Conservation (phyloP, 2,329 filamentous ascomycete genomes). For the Aspergillus bombycis region DNA sequence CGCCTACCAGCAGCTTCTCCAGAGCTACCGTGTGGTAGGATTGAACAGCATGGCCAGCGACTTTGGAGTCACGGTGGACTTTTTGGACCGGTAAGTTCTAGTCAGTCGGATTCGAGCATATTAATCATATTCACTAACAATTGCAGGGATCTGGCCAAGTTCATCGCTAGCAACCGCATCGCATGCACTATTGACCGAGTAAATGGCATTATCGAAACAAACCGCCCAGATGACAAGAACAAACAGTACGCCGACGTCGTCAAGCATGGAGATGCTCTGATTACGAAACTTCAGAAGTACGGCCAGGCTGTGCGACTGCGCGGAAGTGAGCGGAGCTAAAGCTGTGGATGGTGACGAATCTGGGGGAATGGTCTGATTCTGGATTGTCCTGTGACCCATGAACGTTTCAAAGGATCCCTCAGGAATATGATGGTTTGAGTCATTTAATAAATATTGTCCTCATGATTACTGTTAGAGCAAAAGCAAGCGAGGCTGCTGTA, state of each 20-base stretch:
- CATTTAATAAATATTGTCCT: slow-evolving; percentile 16
- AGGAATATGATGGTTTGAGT: slow-evolving; percentile 9
- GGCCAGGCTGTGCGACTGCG: slow-evolving; percentile 92
- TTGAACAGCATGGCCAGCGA: slow-evolving; percentile 95
- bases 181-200: slow-evolving; percentile 97
- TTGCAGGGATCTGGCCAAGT: slow-evolving; percentile 85
- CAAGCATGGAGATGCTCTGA: slow-evolving; percentile 94
- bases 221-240: slow-evolving; percentile 98
- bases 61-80: slow-evolving; percentile 96
- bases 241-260: slow-evolving; percentile 99
- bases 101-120: not conserved
- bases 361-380: slow-evolving; percentile 3
- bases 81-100: slow-evolving; percentile 77
- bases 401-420: slow-evolving; percentile 1
- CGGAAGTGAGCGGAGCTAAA: slow-evolving; percentile 85
- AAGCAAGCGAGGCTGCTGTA: slow-evolving; percentile 28
- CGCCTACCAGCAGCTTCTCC: slow-evolving; percentile 93
- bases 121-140: slow-evolving; percentile 19
- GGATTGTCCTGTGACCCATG: slow-evolving; percentile 12
- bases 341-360: slow-evolving; percentile 2
- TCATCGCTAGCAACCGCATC: slow-evolving; percentile 92
- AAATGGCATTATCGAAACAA: slow-evolving; percentile 95
- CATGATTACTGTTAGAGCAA: slow-evolving; percentile 23
- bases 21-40: slow-evolving; percentile 97
- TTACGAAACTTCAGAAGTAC: slow-evolving; percentile 99